Percentiles rank a stretch among this genome's conserved stretches.
These are phyloP conservation scores for Hymenoscyphus fraxineus DNA, from an alignment of 2,329 filamentous ascomycete species.

Conservation along the genomic window DNA sequence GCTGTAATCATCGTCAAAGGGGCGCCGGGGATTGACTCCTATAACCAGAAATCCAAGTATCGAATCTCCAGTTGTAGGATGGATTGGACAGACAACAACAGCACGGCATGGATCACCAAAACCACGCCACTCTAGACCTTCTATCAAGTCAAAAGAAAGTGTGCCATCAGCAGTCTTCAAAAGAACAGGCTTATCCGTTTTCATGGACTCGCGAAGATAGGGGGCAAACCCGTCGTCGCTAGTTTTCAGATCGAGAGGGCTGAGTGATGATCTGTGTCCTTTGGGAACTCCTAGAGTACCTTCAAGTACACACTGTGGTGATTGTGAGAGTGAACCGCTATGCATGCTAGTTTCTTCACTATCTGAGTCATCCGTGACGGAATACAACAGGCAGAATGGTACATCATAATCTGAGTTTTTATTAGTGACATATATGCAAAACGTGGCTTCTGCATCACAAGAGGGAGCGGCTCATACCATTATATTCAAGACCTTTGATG, in stretches of 20 bases:
- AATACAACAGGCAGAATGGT: constrained; percentile 75
- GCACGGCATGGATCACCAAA: constrained; percentile 67
- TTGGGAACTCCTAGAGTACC: constrained; percentile 65
- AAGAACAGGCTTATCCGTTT: constrained; percentile 61
- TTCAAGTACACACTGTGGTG: constrained; percentile 66
- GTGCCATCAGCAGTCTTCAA: constrained; percentile 64
- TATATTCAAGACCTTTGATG: constrained; percentile 64
- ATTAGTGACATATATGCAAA: constrained; percentile 9
- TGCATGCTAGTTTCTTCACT: constrained; percentile 70
- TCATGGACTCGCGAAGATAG: constrained; percentile 73
- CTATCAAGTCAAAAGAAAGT: constrained; percentile 59
- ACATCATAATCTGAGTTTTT: constrained; percentile 54
- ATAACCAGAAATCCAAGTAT: constrained; percentile 76
- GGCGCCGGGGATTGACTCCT: constrained; percentile 72
- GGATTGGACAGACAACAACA: constrained; percentile 73
- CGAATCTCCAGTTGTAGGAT: constrained; percentile 68
- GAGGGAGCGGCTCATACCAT: constrained; percentile 40
- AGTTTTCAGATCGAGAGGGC: constrained; percentile 63
- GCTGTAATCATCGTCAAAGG: constrained; percentile 76
- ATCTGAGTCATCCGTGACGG: constrained; percentile 65
- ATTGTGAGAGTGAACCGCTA: constrained; percentile 59
- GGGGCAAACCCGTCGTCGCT: constrained; percentile 72
- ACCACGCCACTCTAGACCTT: constrained; percentile 65
- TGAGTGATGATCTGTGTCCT: constrained; percentile 58
- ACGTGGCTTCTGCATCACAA: background rate